Evolutionary conservation across 441 rosid genomes (phyloP), one percentile per base, ranked within the genome.

Genomic region (Omphalea diandra): DNA sequence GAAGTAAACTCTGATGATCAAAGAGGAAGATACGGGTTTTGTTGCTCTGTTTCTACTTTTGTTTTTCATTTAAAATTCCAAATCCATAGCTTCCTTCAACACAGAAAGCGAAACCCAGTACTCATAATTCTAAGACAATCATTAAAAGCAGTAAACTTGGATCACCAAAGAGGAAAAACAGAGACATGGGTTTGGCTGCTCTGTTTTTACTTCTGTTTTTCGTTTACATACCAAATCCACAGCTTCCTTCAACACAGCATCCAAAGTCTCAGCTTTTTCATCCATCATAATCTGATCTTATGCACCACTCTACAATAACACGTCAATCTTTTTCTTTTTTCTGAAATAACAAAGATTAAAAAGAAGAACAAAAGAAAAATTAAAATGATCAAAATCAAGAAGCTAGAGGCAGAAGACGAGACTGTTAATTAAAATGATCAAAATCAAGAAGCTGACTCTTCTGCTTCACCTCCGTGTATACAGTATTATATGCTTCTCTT

Each of bases 211-310:
- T 43, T 41, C 14, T 3, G 11, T n/a, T n/a, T n/a, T n/a, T n/a
- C n/a, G 44, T 10, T 47, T 43, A 14, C 7, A 1, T 88, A 92
- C 98, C 97, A 92, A 85, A 87, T 92, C 98, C 80, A 92, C 98
- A 38, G 89, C 75, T 85, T 92, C 97, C 83, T 92, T 92, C 85
- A 90, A 68, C 24, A 90, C 93, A 49, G 91, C 97, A 58, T 92
- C 97, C 80, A 92, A 81, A 68, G 84, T 87, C 77, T 92, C 98
- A 76, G 74, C 80, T 70, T 90, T 87, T 22, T 83, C 93, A 49
- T 77, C 93, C 97, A 86, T 85, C 67, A 15, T 33, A 58, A 26
- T 40, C 55, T 5, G 44, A 31, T 24, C 62, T 65, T 59, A 59
- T 24, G 63, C 22, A 67, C 60, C 65, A 47, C 44, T 33, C 57